Evolutionary conservation across 306 rosid species (phyloP).

Genomic region (Prunus armeniaca): DNA sequence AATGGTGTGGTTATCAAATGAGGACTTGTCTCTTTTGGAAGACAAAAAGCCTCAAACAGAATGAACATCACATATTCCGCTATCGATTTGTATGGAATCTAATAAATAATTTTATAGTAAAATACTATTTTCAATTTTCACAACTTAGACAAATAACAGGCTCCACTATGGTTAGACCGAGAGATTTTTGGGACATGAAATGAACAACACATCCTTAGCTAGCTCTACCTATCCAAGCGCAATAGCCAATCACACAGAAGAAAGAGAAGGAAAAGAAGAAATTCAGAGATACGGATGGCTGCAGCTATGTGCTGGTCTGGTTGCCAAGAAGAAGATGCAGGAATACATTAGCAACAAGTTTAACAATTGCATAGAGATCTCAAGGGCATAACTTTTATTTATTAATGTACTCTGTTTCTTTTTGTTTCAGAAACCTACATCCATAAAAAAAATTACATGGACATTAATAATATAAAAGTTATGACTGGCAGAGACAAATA

Average conservation of each 20-base stretch:
- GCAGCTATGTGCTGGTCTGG: background rate
- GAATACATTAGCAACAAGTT: background rate
- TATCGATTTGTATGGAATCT: too few relatives aligned
- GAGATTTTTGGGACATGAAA: background rate
- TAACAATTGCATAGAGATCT: background rate
- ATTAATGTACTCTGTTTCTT: too few relatives aligned
- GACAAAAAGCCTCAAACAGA: too few relatives aligned
- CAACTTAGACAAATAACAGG: background rate
- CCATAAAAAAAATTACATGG: background rate
- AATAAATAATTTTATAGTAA: too few relatives aligned
- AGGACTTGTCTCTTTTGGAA: too few relatives aligned
- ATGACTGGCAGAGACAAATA: background rate
- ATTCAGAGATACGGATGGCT: background rate
- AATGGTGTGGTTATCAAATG: too few relatives aligned
- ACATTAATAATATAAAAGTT: background rate
- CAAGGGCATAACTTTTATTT: too few relatives aligned
- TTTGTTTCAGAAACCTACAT: too few relatives aligned
- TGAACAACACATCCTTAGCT: background rate
- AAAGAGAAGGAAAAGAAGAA: too few relatives aligned
- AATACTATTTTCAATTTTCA: background rate
- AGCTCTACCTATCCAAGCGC: too few relatives aligned
- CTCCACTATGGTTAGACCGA: background rate
- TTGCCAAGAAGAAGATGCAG: conserved; percentile 2
- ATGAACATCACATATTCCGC: too few relatives aligned
- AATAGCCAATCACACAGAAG: background rate